phyloP scores from a whole-genome alignment of 805 yeast species.

The Spathaspora passalidarum region DNA sequence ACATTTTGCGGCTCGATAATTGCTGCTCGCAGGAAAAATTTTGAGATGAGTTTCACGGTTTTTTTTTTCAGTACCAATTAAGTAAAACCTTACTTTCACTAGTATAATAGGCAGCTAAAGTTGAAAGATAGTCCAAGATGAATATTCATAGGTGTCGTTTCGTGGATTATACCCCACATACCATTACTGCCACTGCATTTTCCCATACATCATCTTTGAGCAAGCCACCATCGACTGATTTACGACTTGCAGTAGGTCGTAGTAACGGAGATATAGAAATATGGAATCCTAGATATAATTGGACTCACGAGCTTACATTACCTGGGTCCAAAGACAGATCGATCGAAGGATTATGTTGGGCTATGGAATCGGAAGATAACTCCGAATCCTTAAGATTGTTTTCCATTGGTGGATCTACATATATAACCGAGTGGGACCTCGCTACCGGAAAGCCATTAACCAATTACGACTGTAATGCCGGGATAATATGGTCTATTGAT shows the following conservation, averaged over 20 bases:
- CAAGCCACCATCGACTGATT: constrained; percentile 39
- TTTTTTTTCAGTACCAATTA: constrained; percentile 1
- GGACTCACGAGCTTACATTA: constrained; percentile 73
- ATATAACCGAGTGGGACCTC: constrained; percentile 89
- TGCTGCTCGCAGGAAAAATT: neutral
- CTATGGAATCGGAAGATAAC: constrained; percentile 42
- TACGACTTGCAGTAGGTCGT: constrained; percentile 87
- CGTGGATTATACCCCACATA: constrained; percentile 82
- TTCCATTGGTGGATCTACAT: constrained; percentile 91
- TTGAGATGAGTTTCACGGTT: constrained; percentile 3
- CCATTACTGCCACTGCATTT: constrained; percentile 78
- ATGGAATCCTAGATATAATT: constrained; percentile 82
- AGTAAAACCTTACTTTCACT: neutral
- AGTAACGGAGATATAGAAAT: constrained; percentile 93
- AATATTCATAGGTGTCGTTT: constrained; percentile 89
- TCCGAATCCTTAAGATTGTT: constrained; percentile 72
- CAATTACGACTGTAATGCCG: constrained; percentile 87
- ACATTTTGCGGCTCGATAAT: neutral
- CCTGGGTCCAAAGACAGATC: constrained; percentile 82
- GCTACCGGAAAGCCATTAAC: constrained; percentile 65
- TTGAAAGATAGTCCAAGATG: constrained; percentile 34
- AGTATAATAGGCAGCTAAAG: neutral
- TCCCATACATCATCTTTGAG: constrained; percentile 54
- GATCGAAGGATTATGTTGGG: constrained; percentile 88
- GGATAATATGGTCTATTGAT: constrained; percentile 87